These are phyloP conservation scores for Phytophthora palmivora DNA, from an alignment of 352 stramenopile species.

Conservation along the genomic window DNA sequence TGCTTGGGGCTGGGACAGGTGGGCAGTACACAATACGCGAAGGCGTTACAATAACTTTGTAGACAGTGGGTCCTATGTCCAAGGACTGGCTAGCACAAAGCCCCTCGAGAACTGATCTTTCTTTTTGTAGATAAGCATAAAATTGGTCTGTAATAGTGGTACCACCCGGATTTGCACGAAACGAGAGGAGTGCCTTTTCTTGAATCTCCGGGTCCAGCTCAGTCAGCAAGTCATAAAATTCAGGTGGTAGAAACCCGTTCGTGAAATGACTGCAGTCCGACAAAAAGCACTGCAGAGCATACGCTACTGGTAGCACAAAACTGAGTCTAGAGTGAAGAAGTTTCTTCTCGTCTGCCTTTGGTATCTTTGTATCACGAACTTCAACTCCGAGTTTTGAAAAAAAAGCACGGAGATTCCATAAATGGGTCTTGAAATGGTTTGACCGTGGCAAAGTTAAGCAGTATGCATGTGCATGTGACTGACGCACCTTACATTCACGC, in stretches of 20 bases:
- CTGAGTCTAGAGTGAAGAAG: neutral
- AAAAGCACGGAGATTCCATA: constrained; percentile 58
- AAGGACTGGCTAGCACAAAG: constrained; percentile 32
- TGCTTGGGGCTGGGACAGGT: constrained; percentile 55
- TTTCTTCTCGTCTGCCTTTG: constrained; percentile 8
- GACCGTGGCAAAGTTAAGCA: constrained; percentile 33
- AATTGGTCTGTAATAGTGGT: constrained; percentile 47
- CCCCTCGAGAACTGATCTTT: constrained; percentile 36
- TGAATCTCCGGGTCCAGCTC: constrained; percentile 45
- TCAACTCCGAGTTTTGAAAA: constrained; percentile 57
- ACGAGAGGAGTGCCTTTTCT: constrained; percentile 53
- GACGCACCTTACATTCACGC: constrained; percentile 40
- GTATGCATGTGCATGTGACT: constrained; percentile 52
- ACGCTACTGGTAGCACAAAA: constrained; percentile 46
- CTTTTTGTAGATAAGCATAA: constrained; percentile 39
- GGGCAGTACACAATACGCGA: constrained; percentile 70
- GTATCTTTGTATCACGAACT: constrained; percentile 55
- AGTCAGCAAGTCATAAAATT: constrained; percentile 48
- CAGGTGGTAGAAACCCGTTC: constrained; percentile 42
- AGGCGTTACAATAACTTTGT: constrained; percentile 74
- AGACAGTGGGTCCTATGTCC: constrained; percentile 37
- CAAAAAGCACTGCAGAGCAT: constrained; percentile 60
- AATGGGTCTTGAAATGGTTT: constrained; percentile 11
- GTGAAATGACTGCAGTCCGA: constrained; percentile 57
- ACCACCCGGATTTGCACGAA: constrained; percentile 30